Evolutionary conservation across 1,284 basidiomycete species (phyloP).

Genomic region (Leucoagaricus sp.): DNA sequence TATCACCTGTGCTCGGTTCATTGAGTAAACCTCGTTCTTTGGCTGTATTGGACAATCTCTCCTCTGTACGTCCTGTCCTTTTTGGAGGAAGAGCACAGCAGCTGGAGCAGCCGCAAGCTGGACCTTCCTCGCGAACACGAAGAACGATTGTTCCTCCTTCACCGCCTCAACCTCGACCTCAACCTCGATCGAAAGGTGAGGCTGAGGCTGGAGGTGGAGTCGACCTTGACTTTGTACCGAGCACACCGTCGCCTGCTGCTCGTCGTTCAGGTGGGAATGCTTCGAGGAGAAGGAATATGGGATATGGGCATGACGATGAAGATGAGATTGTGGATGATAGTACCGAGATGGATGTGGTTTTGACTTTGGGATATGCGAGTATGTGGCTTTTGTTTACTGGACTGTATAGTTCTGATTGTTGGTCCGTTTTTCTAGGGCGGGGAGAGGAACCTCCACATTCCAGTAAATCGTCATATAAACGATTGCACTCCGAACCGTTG

Average conservation of each 20-base stretch:
- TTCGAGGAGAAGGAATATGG: no score
- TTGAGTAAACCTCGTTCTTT: background rate
- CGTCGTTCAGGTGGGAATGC: no score
- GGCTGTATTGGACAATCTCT: no score
- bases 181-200: no score
- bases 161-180: no score
- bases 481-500: background rate
- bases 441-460: background rate
- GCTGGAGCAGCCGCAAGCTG: background rate
- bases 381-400: no score
- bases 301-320: background rate
- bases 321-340: conserved; percentile 11
- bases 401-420: background rate
- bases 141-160: background rate
- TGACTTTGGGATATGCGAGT: background rate
- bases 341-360: conserved; percentile 4
- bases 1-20: no score
- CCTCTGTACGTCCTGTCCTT: no score
- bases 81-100: no score
- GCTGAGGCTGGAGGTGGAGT: no score
- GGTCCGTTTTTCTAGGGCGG: background rate
- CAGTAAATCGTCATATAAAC: background rate
- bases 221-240: background rate
- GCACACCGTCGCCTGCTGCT: background rate
- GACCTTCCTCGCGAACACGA: background rate